These are phyloP conservation scores for Punica granatum DNA, from an alignment of 345 rosid species.

Conservation along the genomic window DNA sequence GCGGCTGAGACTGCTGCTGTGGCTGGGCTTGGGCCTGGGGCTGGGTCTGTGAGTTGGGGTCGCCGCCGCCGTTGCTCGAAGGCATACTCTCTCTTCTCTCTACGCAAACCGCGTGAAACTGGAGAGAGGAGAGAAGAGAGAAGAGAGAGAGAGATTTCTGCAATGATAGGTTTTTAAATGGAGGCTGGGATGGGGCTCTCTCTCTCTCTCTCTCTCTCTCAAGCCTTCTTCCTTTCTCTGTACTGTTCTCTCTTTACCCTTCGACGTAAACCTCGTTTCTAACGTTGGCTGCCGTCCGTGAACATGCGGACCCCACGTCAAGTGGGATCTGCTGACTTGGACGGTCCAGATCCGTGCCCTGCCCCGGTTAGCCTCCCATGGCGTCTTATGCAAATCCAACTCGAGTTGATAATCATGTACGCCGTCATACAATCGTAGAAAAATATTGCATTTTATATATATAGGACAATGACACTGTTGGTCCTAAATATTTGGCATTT, in stretches of 20 bases:
- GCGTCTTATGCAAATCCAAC: too few relatives aligned
- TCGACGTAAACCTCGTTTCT: neutral
- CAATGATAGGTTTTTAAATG: neutral
- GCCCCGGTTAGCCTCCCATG: neutral
- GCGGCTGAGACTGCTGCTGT: slow-evolving; percentile 24
- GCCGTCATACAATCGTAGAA: too few relatives aligned
- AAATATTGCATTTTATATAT: too few relatives aligned
- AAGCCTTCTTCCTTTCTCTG: neutral
- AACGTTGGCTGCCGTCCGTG: slow-evolving; percentile 5
- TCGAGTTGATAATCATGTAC: too few relatives aligned
- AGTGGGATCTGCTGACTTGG: neutral
- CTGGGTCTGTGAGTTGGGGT: slow-evolving; percentile 45
- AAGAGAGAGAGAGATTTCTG: neutral
- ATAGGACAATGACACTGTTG: too few relatives aligned
- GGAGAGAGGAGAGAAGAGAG: neutral
- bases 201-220: slow-evolving; percentile 10
- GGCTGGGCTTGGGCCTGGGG: slow-evolving; percentile 12
- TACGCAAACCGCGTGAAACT: neutral
- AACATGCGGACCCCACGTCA: neutral
- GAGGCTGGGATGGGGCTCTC: neutral
- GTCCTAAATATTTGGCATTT: too few relatives aligned
- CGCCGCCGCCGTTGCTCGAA: slow-evolving; percentile 14
- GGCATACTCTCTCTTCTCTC: slow-evolving; percentile 8
- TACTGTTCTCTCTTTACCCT: neutral
- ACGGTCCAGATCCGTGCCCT: neutral